A percentile compares a stretch with the other conserved stretches of the same genome.
Evolutionary conservation across 371 early-diverging fungal species (phyloP).

Genomic region (Thermomucor indicae-seudaticae): DNA sequence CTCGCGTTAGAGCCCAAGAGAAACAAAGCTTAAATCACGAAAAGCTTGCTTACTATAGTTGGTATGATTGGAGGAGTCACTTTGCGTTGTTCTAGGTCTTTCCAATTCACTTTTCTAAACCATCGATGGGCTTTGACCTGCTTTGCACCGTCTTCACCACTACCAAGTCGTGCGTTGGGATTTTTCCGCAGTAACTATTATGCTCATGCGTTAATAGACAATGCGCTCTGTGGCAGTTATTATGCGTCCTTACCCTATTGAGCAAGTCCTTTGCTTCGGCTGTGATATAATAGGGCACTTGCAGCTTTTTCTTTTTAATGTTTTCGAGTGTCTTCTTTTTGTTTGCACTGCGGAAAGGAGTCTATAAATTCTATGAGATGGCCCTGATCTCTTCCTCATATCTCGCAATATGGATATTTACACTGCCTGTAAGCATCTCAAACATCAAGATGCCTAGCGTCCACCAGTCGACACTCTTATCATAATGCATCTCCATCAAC

Average conservation of each 20-base stretch:
- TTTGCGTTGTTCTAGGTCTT: slow-evolving; percentile 54
- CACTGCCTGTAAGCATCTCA: slow-evolving; percentile 79
- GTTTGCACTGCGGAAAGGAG: slow-evolving; percentile 76
- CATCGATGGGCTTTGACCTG: slow-evolving; percentile 84
- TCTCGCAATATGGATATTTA: slow-evolving; percentile 8
- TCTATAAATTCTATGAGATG: slow-evolving; percentile 15
- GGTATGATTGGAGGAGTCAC: slow-evolving; percentile 75
- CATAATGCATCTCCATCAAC: slow-evolving; percentile 76
- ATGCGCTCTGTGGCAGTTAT: neutral
- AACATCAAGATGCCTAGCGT: slow-evolving; percentile 87
- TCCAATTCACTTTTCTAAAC: slow-evolving; percentile 87
- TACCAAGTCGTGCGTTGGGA: slow-evolving; percentile 61
- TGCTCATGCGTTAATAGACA: neutral
- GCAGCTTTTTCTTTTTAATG: slow-evolving; percentile 72
- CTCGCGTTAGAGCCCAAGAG: no score
- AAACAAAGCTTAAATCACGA: no score
- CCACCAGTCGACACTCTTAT: slow-evolving; percentile 92
- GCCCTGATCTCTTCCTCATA: neutral
- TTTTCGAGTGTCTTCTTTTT: slow-evolving; percentile 76
- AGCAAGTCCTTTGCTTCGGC: slow-evolving; percentile 63
- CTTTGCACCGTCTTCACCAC: slow-evolving; percentile 67
- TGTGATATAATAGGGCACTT: slow-evolving; percentile 69
- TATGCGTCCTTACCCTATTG: slow-evolving; percentile 24
- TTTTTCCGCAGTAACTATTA: slow-evolving; percentile 66
- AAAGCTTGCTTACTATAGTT: slow-evolving; percentile 58